A percentile compares a stretch with the other conserved stretches of the same genome.
phyloP scores from a whole-genome alignment of 371 early-diverging fungal genomes.

The Mucor mucedo region DNA sequence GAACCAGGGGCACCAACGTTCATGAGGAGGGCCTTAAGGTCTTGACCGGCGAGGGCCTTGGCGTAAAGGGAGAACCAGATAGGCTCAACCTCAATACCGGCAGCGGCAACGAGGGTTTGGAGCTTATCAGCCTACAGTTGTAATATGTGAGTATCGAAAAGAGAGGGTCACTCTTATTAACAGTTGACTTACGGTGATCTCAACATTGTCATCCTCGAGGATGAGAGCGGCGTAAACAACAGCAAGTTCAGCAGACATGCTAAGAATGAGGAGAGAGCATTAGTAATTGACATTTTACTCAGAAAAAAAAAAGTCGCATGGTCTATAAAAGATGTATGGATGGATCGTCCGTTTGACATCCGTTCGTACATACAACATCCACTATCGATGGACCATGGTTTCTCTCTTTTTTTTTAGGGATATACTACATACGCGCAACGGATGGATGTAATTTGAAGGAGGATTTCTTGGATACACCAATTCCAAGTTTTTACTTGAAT shows the following conservation, averaged over 20 bases:
- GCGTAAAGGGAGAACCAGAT: slow-evolving; percentile 97
- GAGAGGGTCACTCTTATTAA: no score
- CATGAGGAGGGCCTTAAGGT: slow-evolving; percentile 88
- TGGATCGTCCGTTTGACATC: neutral
- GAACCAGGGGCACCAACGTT: slow-evolving; percentile 90
- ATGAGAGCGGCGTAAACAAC: slow-evolving; percentile 97
- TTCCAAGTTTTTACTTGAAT: neutral
- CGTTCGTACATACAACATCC: neutral
- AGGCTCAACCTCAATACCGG: slow-evolving; percentile 92
- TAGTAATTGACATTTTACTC: neutral
- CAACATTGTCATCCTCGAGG: slow-evolving; percentile 96
- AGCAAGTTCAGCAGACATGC: slow-evolving; percentile 85
- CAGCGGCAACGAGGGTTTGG: slow-evolving; percentile 87
- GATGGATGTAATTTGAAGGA: slow-evolving; percentile 24
- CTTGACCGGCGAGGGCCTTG: slow-evolving; percentile 96
- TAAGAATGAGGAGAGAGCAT: slow-evolving; percentile 5
- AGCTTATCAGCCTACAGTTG: slow-evolving; percentile 91
- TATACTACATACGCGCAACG: slow-evolving; percentile 20
- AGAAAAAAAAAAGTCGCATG: neutral
- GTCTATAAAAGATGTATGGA: neutral
- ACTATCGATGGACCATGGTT: neutral
- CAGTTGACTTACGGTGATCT: slow-evolving; percentile 82
- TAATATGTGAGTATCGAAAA: neutral
- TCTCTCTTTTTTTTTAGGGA: neutral
- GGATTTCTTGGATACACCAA: slow-evolving; percentile 10